Base-by-base conservation (phyloP, 805 yeast species). In the Candida manassasensis region DNA sequence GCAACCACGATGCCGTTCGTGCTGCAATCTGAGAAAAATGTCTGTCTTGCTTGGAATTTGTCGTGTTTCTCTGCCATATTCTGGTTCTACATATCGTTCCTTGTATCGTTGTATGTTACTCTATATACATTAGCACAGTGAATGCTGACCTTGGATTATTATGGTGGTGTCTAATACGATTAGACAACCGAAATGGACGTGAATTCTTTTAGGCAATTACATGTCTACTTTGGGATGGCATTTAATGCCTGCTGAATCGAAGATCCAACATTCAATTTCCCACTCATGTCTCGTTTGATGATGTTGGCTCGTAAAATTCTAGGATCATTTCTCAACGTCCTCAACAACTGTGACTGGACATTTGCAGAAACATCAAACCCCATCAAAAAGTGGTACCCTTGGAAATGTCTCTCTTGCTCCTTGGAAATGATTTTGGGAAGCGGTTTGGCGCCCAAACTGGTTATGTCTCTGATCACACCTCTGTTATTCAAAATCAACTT, bases 381-480 rank as follows among this genome's bases (percentile, higher is more conserved):
- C 79, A 90, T 77, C 39, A 84, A 60, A 51, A 93, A 90, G 49
- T 86, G 89, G 39, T 83, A 81, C 2, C 97, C 97, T 55, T 86
- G 89, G 55, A 86, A 86, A 60, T 89, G 95, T 41, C 78, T 73
- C 54, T 89, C 95, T 52, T 88, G 94, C 52, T 87, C 87, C 53
- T 85, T 85, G 45, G 80, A 77, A 62, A 85, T 73, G 41, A 90
- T 74, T 44, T 79, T 82, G 13, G 97, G 96, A 37, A 93, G 70
- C 18, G 79, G 79, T 42, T 76, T 76, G 27, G 79, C 74, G 1
- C 96, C 97, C 56, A 89, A 62, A 43, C 88, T 83, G 34, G 82
- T 75, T 30, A 90, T 76, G 41, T 77, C 80, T 55, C 97, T 75
- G 25, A 90, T 79, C n/a, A 90, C 90, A 34, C 98, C 98, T 71